Evolutionary conservation across 2,329 filamentous ascomycete genomes (phyloP).

Genomic region (Alternaria hordeiaustralica): DNA sequence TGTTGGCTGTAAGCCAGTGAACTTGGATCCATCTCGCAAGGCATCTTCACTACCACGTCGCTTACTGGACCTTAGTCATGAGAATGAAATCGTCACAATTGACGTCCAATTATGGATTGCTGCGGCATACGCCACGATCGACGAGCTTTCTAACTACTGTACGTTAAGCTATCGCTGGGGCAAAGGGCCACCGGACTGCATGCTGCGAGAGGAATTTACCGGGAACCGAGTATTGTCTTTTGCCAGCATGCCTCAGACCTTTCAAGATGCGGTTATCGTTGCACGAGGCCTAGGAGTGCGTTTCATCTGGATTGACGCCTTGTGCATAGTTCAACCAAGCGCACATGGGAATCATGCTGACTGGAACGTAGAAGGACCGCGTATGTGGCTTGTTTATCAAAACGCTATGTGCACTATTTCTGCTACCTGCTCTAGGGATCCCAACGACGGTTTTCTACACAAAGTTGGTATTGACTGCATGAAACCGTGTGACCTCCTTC

Average conservation of each 20-base stretch:
- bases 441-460: neutral
- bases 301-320: neutral
- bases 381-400: neutral
- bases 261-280: neutral
- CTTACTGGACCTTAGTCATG: no score
- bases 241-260: neutral
- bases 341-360: neutral
- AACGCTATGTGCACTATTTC: neutral
- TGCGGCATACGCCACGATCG: no score
- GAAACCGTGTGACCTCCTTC: neutral
- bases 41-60: no score
- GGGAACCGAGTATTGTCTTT: no score
- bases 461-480: neutral
- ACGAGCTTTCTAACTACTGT: no score
- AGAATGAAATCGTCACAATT: no score
- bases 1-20: no score
- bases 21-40: no score
- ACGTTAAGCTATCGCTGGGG: no score
- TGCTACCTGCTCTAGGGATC: neutral
- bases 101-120: no score
- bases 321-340: neutral
- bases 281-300: neutral
- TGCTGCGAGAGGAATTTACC: accelerated
- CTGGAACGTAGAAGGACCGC: neutral
- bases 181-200: no score